Evolutionary conservation across 75 land plant genomes (phyloP), one percentile per base, ranked within the genome.

Genomic region (Isoetes taiwanensis): DNA sequence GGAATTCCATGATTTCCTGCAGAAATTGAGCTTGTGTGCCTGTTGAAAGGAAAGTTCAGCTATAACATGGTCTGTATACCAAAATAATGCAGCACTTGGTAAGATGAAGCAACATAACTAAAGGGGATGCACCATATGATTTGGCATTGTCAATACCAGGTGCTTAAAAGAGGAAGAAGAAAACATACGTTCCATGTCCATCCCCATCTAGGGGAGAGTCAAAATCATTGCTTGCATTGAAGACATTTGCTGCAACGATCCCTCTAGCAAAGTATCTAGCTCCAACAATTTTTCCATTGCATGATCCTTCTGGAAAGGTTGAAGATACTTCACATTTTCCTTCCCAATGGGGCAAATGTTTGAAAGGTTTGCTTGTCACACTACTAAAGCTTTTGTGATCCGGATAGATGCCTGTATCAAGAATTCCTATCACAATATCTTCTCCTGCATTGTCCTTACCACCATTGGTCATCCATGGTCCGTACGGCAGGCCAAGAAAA

Each of bases 1-100:
- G 81, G 76, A 39, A 81, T 52, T 28, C 70, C 65, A 54, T 76
- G 32, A 57, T 79, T 85, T 20, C 73, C 73, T 28, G 69, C 68
- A 32, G 66, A 64, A 52, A 64, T 63, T 19, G 73, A 70, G 56
- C 73, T 70, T 23, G 73, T 70, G 52, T 70, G 73, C 32, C 73
- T 70, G 73, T 38, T n/a, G n/a, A n/a, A n/a, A 55, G 20, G 34
- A 17, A 43, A 30, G 8, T 52, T n/a, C n/a, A n/a, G n/a, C n/a
- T n/a, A n/a, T n/a, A n/a, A n/a, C n/a, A n/a, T n/a, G n/a, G n/a
- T n/a, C n/a, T n/a, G n/a, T n/a, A n/a, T n/a, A n/a, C n/a, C n/a
- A n/a, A n/a, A n/a, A n/a, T n/a, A n/a, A n/a, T n/a, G n/a, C n/a
- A n/a, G n/a, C n/a, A n/a, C n/a, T n/a, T n/a, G n/a, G n/a, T n/a